A percentile compares a stretch with the other conserved stretches of the same genome.
These are phyloP conservation scores for Eruca vesicaria DNA, from an alignment of 441 rosid genomes.

Conservation along the genomic window DNA sequence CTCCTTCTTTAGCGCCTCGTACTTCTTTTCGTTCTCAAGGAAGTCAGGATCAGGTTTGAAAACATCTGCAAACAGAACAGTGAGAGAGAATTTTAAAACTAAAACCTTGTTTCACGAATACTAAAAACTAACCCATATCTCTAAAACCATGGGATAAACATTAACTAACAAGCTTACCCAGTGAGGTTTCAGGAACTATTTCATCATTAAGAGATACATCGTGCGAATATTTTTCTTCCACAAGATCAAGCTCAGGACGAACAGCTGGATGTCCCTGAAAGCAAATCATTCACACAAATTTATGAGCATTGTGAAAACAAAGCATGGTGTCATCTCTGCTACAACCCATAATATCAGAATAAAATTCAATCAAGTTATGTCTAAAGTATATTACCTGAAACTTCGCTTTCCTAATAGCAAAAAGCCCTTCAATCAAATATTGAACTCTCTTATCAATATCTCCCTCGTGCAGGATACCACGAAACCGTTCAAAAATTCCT, in stretches of 20 bases:
- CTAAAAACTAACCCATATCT: background rate
- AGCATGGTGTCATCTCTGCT: background rate
- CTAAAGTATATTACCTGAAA: slow-evolving; percentile 59
- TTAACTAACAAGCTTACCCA: slow-evolving; percentile 51
- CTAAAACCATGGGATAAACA: background rate
- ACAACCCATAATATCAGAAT: background rate
- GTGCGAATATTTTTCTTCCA: slow-evolving; percentile 84
- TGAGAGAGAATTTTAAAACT: background rate
- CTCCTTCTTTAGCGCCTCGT: slow-evolving; percentile 82
- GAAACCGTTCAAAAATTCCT: slow-evolving; percentile 95
- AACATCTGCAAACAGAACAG: slow-evolving; percentile 56
- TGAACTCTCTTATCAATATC: slow-evolving; percentile 97
- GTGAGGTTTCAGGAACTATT: slow-evolving; percentile 67
- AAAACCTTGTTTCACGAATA: background rate
- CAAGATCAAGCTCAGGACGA: slow-evolving; percentile 87
- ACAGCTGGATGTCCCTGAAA: slow-evolving; percentile 89
- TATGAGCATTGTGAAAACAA: background rate
- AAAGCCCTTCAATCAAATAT: slow-evolving; percentile 83
- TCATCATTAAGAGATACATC: slow-evolving; percentile 74
- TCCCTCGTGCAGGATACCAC: slow-evolving; percentile 95
- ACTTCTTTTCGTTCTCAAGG: slow-evolving; percentile 76
- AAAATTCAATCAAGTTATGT: background rate
- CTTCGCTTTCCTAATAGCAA: slow-evolving; percentile 79
- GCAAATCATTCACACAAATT: slow-evolving; percentile 17
- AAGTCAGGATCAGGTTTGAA: slow-evolving; percentile 80